Conservation (phyloP, 2,329 filamentous ascomycete genomes). For the Fusarium sp. region DNA sequence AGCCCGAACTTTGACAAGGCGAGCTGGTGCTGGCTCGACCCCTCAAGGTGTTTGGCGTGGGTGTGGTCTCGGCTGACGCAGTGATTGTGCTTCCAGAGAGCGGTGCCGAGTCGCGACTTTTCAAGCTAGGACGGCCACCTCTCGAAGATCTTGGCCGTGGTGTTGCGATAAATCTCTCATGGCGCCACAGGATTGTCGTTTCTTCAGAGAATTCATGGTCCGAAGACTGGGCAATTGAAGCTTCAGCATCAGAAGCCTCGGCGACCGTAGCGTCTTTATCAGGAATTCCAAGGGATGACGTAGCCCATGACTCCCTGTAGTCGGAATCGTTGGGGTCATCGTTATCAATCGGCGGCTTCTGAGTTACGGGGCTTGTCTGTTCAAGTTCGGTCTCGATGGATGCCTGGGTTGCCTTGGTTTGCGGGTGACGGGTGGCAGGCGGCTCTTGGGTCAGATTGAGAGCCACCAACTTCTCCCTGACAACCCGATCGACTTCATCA, state of each 20-base stretch:
- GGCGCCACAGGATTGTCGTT: neutral
- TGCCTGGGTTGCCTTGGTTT: neutral
- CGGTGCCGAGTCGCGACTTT: neutral
- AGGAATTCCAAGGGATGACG: neutral
- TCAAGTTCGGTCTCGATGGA: neutral
- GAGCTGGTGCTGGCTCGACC: neutral
- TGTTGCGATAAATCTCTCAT: neutral
- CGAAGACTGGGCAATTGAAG: neutral
- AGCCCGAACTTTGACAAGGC: neutral
- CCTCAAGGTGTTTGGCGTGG: neutral
- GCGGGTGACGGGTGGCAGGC: neutral
- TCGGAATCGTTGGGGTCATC: neutral
- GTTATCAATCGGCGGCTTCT: neutral
- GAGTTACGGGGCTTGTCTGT: neutral
- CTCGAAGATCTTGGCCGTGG: neutral
- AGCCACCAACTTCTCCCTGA: conserved; percentile 1
- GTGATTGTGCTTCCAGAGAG: neutral
- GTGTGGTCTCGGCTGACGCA: neutral
- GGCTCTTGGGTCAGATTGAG: neutral
- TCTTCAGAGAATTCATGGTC: neutral
- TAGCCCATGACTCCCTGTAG: neutral
- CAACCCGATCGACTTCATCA: neutral
- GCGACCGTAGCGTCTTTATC: neutral
- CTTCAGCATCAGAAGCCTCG: neutral
- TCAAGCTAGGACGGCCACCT: neutral